Evolutionary conservation across 768 basidiomycete genomes (phyloP), one percentile per base, ranked within the genome.

Genomic region (Podaxis mareebaensis): DNA sequence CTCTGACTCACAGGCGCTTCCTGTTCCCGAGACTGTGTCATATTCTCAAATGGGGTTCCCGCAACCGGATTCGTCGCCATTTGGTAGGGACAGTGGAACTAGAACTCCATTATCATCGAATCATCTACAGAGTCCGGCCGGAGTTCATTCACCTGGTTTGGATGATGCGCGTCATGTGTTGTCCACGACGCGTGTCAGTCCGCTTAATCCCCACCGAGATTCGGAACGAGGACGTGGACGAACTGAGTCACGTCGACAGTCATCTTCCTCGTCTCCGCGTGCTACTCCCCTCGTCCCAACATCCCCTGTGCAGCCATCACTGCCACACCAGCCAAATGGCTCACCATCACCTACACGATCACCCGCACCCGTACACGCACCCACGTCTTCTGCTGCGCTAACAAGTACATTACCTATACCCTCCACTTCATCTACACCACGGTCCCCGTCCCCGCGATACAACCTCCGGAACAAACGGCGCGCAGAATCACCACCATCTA

Each of bases 11-110:
- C 72, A 15, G 67, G 64, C 22, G 76, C 70, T 67, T 60, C 61
- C 67, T 2, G 58, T 68, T 24, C 66, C 69, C 39, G 75, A 74
- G 52, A 68, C 77, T 8, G 63, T 79, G 26, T 74, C 77, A 12
- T 79, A 74, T 69, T 77, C 78, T 11, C 77, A 73, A 46, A 71
- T 78, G 54, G 74, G 75, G 22, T 73, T 78, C 68, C 72, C 70
- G 17, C 67, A 67, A 42, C 48, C 54, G 26, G 36, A 24, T 24
- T 24, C 49, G 5, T 28, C 49, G 26, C 49, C 26, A 24, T 15
- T 13, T n/a, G 15, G 12, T 20, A 44, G 11, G 42, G 42, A 44
- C n/a, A n/a, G 3, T 8, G 42, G 42, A 44, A 13, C 13, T 20
- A 44, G 42, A 20, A 44, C 42, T 13, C 42, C 42, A 15, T 44